phyloP scores from a whole-genome alignment of 192 early-diverging fungal genomes.

The Backusella luteola region DNA sequence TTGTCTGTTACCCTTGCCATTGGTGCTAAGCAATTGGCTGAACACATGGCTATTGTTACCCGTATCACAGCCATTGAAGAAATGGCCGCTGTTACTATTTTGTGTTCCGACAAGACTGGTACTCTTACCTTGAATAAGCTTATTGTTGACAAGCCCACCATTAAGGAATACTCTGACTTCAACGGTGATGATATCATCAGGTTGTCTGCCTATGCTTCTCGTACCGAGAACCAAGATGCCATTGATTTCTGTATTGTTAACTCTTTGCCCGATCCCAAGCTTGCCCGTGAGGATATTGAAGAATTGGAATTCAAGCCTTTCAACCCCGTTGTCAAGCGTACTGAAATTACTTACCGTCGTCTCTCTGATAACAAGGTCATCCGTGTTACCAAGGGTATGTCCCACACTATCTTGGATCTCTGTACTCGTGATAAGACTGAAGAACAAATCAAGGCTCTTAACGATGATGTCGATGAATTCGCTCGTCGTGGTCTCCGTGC shows the following conservation, averaged over 20 bases:
- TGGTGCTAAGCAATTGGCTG: conserved; percentile 41
- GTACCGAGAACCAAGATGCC: conserved; percentile 73
- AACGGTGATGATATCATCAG: conserved; percentile 59
- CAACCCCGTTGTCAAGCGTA: conserved; percentile 77
- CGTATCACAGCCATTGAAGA: conserved; percentile 79
- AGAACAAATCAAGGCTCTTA: conserved; percentile 46
- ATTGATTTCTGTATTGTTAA: conserved; percentile 74
- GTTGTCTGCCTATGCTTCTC: conserved; percentile 71
- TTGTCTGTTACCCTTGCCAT: conserved; percentile 69
- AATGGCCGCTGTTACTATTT: conserved; percentile 71
- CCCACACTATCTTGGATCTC: conserved; percentile 68
- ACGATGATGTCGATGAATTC: conserved; percentile 62
- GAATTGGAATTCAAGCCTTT: conserved; percentile 69
- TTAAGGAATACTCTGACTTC: conserved; percentile 68
- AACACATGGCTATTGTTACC: conserved; percentile 78
- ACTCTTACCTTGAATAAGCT: conserved; percentile 88
- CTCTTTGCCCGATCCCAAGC: conserved; percentile 53
- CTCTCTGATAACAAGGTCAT: conserved; percentile 59
- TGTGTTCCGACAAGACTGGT: conserved; percentile 94
- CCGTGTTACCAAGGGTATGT: conserved; percentile 74
- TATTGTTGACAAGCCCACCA: conserved; percentile 63
- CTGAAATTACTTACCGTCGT: conserved; percentile 67
- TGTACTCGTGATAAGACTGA: conserved; percentile 67
- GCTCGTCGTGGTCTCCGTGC: conserved; percentile 68
- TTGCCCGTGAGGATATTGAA: conserved; percentile 65